Evolutionary conservation across 2,329 filamentous ascomycete species (phyloP).

Genomic region (Eurotiales sp.): DNA sequence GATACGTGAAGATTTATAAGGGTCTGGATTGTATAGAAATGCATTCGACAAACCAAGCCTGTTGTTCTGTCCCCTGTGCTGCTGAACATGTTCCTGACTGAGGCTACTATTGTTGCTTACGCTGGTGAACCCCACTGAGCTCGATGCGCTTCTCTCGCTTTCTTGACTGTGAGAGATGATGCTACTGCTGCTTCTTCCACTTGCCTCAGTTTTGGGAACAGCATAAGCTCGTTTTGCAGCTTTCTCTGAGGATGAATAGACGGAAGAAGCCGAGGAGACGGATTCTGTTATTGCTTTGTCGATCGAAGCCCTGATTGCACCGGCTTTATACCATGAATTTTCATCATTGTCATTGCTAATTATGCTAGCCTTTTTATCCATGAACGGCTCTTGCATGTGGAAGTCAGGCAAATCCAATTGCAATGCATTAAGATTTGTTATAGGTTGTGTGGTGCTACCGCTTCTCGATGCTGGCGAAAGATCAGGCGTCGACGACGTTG

Average conservation of each 20-base stretch:
- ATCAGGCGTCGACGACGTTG: not conserved
- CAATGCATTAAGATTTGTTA: too few relatives aligned
- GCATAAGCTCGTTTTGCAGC: not conserved
- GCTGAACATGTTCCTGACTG: not conserved
- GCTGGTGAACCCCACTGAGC: slow-evolving; percentile 2
- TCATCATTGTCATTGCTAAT: not conserved
- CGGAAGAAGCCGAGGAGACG: slow-evolving; percentile 6
- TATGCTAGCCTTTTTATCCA: not conserved
- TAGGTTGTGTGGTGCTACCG: not conserved
- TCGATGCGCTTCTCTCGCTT: not conserved
- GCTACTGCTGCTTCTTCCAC: slow-evolving; percentile 3
- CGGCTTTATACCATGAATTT: not conserved
- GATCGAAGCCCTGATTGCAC: not conserved
- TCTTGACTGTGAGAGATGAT: not conserved
- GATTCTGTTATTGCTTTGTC: not conserved
- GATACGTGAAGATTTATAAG: not conserved
- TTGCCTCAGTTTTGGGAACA: not conserved
- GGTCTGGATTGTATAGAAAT: not conserved
- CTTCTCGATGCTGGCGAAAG: not conserved
- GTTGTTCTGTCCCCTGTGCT: not conserved
- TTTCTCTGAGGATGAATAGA: slow-evolving; percentile 7
- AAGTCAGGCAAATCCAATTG: not conserved
- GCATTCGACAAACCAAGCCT: not conserved
- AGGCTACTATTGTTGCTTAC: slow-evolving; percentile 1
- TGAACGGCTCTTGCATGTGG: not conserved